Percentiles rank a stretch among this genome's conserved stretches.
Evolutionary conservation across 2,329 filamentous ascomycete genomes (phyloP).

Genomic region (Aspergillus candidus): DNA sequence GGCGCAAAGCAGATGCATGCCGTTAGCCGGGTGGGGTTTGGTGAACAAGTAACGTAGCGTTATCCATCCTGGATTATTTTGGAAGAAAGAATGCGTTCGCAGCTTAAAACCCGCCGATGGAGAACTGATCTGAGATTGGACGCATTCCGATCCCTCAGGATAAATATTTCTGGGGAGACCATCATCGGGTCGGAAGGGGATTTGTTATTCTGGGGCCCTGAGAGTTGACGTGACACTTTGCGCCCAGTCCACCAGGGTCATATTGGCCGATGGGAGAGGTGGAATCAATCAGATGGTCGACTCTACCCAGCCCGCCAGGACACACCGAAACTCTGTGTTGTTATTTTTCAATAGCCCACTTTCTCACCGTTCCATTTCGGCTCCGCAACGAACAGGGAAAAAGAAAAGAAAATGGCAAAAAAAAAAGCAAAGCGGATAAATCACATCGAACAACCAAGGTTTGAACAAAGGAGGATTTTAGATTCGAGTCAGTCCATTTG

Average conservation of each 20-base stretch:
- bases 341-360: neutral
- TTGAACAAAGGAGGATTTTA: neutral
- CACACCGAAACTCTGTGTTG: constrained; percentile 4
- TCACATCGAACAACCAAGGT: neutral
- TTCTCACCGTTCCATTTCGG: neutral
- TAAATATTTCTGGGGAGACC: too few species aligned
- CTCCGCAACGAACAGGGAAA: neutral
- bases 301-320: neutral
- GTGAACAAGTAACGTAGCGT: constrained; percentile 8
- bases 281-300: constrained; percentile 1
- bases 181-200: too few species aligned
- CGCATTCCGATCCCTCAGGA: too few species aligned
- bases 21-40: constrained; percentile 13
- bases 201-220: too few species aligned
- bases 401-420: constrained; percentile 1
- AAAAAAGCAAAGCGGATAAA: constrained; percentile 4
- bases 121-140: too few species aligned
- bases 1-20: constrained; percentile 11
- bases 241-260: too few species aligned
- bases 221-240: too few species aligned
- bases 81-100: too few species aligned
- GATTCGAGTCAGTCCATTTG: too few species aligned
- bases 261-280: neutral
- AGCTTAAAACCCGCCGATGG: too few species aligned
- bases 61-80: neutral